These are phyloP conservation scores for Dunaliella salina DNA, from an alignment of 163 green algal genomes.

Conservation along the genomic window DNA sequence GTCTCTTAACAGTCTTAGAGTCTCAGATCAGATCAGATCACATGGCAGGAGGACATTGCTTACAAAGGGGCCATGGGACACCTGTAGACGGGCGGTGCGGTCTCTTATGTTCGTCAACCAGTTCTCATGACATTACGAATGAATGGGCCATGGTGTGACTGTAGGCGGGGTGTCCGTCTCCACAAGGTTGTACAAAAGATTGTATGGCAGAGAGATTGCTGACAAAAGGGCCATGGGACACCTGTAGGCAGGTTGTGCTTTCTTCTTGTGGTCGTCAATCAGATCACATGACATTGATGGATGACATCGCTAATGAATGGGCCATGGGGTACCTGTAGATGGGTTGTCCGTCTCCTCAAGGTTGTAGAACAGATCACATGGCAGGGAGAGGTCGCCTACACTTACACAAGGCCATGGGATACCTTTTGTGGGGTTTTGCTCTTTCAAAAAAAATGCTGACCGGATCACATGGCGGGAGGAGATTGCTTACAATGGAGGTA, in stretches of 20 bases:
- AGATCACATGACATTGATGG: conserved; percentile 71
- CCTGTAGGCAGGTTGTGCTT: conserved; percentile 26
- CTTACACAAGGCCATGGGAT: conserved; percentile 75
- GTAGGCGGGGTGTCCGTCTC: too few relatives aligned
- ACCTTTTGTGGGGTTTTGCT: too few relatives aligned
- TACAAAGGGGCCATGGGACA: conserved; percentile 81
- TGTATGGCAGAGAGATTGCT: too few relatives aligned
- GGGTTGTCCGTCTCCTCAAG: too few relatives aligned
- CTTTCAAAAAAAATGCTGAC: too few relatives aligned
- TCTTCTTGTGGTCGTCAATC: too few relatives aligned
- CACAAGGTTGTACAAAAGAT: too few relatives aligned
- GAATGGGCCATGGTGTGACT: conserved; percentile 73
- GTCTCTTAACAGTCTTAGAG: too few relatives aligned
- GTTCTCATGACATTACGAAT: conserved; percentile 69
- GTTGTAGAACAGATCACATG: too few relatives aligned
- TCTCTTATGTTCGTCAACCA: too few relatives aligned
- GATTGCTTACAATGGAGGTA: too few relatives aligned
- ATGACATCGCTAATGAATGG: conserved; percentile 72
- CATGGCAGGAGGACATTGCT: conserved; percentile 68
- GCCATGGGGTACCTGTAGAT: conserved; percentile 63
- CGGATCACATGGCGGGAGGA: too few relatives aligned
- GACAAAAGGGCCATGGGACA: conserved; percentile 80
- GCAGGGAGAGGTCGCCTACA: conserved; percentile 73
- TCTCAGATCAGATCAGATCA: conserved; percentile 69
- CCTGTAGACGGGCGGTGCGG: conserved; percentile 25